Evolutionary conservation across 2,329 filamentous ascomycete genomes (phyloP), one percentile per base, ranked within the genome.

Genomic region (Acarospora socialis): DNA sequence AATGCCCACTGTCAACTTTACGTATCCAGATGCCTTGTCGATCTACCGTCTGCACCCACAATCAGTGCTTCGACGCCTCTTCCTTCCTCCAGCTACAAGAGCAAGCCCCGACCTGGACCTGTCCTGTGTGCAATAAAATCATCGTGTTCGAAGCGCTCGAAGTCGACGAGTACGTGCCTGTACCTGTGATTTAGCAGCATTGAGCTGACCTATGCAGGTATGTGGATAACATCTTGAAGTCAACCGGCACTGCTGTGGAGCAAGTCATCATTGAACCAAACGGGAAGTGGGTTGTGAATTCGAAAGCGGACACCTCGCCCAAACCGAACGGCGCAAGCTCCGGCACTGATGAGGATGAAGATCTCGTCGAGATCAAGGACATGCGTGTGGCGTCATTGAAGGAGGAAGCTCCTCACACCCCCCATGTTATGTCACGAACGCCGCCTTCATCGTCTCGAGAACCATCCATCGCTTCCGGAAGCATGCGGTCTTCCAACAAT

Each of bases 61-160:
- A 90, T 16, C 83, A 92, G 50, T 98, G 90, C 52, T 98, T 95
- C 45, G 90, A 98, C 53, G 87, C 81, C 3, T 77, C 73, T 3
- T 92, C 83, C 2, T 98, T 94, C 51, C 66, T 98, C 13, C 82
- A 93, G 46, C 60, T 98, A 17, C 87, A 95, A 52, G 84, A 95
- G 52, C 90, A 98, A 60, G 87, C 83, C 0, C 90, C 90, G 0
- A 92, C 90, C 12, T 98, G 90, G 90, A 66, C 75, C n/a, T 98
- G 90, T 48, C 90, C 90, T 1, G 77, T 94, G 14, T 98, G 90
- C 61, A 87, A 78, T 55, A 92, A 86, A 48, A 58, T 71, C 0
- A 77, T 84, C 2, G 73, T 76, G 0, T 98, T 82, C 53, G 79
- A 87, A 30, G 75, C 71, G 28, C 60, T 98, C 15, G 83, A 82